phyloP scores from a whole-genome alignment of 495 filamentous ascomycete species.

The Podospora tetraspora region DNA sequence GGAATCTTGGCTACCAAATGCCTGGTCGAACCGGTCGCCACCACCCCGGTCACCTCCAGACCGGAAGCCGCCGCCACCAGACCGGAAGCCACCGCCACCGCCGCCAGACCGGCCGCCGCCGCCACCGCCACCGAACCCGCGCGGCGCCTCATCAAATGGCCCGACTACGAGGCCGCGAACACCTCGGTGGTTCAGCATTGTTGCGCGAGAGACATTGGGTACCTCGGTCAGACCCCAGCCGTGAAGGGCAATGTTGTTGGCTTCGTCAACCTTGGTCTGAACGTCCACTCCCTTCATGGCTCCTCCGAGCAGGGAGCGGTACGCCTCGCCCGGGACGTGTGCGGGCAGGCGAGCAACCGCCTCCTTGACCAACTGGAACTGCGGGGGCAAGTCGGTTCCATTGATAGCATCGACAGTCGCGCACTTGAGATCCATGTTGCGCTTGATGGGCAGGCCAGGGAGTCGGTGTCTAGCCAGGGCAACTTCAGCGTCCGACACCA shows the following conservation, averaged over 20 bases:
- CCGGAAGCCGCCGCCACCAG: constrained; percentile 15
- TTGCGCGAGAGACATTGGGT: constrained; percentile 43
- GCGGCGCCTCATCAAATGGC: not conserved
- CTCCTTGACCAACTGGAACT: constrained; percentile 35
- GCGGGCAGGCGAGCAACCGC: constrained; percentile 28
- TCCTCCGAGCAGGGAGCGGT: constrained; percentile 49
- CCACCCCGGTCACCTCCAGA: constrained; percentile 9
- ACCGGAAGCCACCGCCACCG: not conserved
- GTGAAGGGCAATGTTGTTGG: constrained; percentile 58
- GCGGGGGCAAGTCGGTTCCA: constrained; percentile 30
- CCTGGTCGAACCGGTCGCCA: constrained; percentile 1
- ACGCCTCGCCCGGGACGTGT: constrained; percentile 30
- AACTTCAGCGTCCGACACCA: constrained; percentile 59
- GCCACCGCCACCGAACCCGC: constrained; percentile 9
- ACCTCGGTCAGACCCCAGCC: constrained; percentile 57
- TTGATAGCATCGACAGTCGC: constrained; percentile 48
- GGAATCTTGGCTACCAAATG: not conserved
- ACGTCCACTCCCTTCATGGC: constrained; percentile 32
- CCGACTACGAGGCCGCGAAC: constrained; percentile 1
- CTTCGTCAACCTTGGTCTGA: constrained; percentile 39
- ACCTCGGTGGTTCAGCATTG: not conserved
- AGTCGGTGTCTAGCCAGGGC: constrained; percentile 47
- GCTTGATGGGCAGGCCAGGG: constrained; percentile 58
- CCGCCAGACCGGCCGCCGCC: constrained; percentile 4
- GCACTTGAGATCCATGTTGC: constrained; percentile 40